Base-by-base conservation (phyloP, 495 filamentous ascomycete species). In the Paragyromitra xinjiangensis region DNA sequence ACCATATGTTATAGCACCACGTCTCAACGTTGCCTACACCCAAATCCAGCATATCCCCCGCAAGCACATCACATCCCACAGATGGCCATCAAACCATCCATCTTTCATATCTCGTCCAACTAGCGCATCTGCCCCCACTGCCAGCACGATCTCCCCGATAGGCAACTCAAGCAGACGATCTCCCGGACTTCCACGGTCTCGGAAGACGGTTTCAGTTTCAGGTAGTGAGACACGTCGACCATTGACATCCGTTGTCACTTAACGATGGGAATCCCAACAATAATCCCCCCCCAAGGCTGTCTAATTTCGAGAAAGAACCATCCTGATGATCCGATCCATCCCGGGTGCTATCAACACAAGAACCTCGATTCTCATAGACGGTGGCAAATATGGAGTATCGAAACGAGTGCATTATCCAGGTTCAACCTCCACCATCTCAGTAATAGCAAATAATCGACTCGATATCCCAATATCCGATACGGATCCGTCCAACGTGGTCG, bases 191-290 rank as follows among this genome's bases (percentile, higher is more conserved):
- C 34, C 29, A 61, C 39, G 63, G 19, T 34, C 29, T 34, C 4
- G 29, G 29, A 34, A 34, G 29, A 34, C 29, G 29, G 29, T 34
- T 34, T 34, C 29, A 34, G 26, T 40, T 64, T 72, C 5, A 3
- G 19, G 24, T 55, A 29, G 53, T 55, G 48, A 69, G 65, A 75
- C 73, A 75, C 5, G 24, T 63, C 61, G 68, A 14, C 29, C 44
- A 73, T 59, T 71, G 48, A 58, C 39, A 61, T 59, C 39, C 40
- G 6, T 24, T 34, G 37, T 16, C 14, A 58, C 29, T n/a, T 44
- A 63, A 44, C 37, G 19, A 42, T 65, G 19, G n/a, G 8, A 55
- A 58, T 67, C 71, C 51, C 71, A 73, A 73, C 62, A 73, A 61
- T 59, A 72, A 40, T 12, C 11, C 3, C 19, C 19, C 19, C 7